Evolutionary conservation across 257 asterid species (phyloP), one percentile per base, ranked within the genome.

Genomic region (Nicotiana noctiflora): DNA sequence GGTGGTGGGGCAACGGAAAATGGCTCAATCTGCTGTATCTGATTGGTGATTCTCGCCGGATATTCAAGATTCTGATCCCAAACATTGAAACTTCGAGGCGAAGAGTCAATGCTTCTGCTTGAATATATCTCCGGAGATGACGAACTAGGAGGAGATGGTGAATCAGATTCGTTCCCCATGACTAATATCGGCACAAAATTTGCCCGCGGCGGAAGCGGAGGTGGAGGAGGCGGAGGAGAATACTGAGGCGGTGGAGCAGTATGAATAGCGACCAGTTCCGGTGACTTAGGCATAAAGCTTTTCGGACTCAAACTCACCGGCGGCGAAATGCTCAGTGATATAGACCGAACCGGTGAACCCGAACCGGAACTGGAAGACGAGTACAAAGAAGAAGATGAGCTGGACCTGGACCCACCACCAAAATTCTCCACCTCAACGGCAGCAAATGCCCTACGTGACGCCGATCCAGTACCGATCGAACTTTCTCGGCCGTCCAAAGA

Each of bases 301-400:
- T 87, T 90, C 27, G 97, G 94, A 84, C 97, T 92, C 63, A 83
- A 84, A 81, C 95, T 91, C 62, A 81, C 88, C 5, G 88, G 94
- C 17, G 99, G 97, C 4, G 99, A 95, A 31, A 93, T 90, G 81
- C 94, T 90, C 84, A 89, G 79, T 15, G 98, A 92, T 62, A 89
- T 86, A 62, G 98, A 93, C 91, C 96, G 87, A 76, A 76, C 92
- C 83, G 97, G 97, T 18, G 98, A 93, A 46, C 89, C 97, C 29
- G 92, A 89, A 12, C 78, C 93, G 13, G 98, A 92, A 84, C 90
- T 92, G 27, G 97, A 90, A 55, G 96, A 91, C 8, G 98, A 90
- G 85, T 81, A 88, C 10, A 92, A 87, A 8, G 93, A 32, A 32
- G 37, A 84, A 84, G 88, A 90, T 14, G 97, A 92, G 81, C 91